A percentile compares a stretch with the other conserved stretches of the same genome.
Evolutionary conservation across 345 rosid genomes (phyloP).

Genomic region (Heritiera littoralis): DNA sequence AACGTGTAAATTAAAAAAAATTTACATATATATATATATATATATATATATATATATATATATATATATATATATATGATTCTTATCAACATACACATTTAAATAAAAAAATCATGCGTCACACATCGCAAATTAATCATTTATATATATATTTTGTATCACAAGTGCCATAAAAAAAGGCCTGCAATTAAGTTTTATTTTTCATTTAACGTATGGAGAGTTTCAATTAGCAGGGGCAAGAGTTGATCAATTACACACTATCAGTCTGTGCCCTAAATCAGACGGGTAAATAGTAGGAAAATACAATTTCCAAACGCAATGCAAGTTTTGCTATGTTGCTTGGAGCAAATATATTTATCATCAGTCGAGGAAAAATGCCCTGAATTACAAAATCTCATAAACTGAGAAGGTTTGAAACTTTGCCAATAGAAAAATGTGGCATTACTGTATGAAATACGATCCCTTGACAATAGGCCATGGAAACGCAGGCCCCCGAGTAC

Average conservation of each 20-base stretch:
- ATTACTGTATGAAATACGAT: neutral
- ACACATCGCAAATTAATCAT: no score
- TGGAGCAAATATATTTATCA: neutral
- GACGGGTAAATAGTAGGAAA: neutral
- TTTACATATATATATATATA: no score
- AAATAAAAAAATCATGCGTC: no score
- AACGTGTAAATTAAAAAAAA: no score
- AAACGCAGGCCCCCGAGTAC: neutral
- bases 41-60: no score
- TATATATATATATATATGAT: no score
- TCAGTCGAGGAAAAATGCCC: slow-evolving; percentile 1
- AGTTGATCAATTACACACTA: neutral
- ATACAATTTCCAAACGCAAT: neutral
- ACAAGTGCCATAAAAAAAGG: no score
- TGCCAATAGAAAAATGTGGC: neutral
- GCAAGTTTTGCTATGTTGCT: neutral
- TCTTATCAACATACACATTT: no score
- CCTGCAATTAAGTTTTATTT: no score
- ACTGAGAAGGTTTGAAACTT: neutral
- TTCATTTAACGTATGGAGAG: neutral
- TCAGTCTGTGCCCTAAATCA: neutral
- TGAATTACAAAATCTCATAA: neutral
- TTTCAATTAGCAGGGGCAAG: neutral
- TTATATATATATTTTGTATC: no score
- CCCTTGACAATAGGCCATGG: neutral